A percentile compares a stretch with the other conserved stretches of the same genome.
phyloP scores from a whole-genome alignment of 805 yeast species.

The Metschnikowia shivogae region DNA sequence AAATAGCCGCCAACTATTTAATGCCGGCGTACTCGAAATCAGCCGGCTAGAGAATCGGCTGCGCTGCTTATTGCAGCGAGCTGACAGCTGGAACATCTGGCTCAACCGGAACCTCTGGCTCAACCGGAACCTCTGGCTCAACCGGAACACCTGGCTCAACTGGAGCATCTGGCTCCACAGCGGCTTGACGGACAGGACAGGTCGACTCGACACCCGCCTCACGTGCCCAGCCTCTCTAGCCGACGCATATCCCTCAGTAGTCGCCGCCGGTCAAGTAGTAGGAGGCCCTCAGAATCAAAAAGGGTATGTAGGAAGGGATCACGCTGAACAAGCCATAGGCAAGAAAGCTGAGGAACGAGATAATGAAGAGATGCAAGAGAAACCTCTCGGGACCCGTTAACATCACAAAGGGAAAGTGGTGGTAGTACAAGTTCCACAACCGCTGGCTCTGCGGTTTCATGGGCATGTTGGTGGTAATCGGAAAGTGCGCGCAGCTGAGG shows the following conservation, averaged over 20 bases:
- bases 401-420: slow-evolving; percentile 47
- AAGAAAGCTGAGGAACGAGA: slow-evolving; percentile 15
- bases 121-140: too few species aligned
- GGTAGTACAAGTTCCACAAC: slow-evolving; percentile 31
- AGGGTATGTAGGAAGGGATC: slow-evolving; percentile 26
- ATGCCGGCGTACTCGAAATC: too few species aligned
- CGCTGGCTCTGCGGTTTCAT: slow-evolving; percentile 6
- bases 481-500: too few species aligned
- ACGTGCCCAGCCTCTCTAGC: too few species aligned
- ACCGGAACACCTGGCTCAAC: too few species aligned
- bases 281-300: slow-evolving; percentile 28
- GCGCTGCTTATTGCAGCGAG: neutral
- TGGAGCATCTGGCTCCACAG: neutral
- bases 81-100: too few species aligned
- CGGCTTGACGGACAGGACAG: neutral
- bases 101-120: too few species aligned
- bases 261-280: slow-evolving; percentile 34
- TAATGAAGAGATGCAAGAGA: slow-evolving; percentile 18
- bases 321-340: slow-evolving; percentile 17
- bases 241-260: slow-evolving; percentile 1
- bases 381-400: slow-evolving; percentile 42
- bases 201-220: too few species aligned
- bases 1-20: too few species aligned
- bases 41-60: too few species aligned
- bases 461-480: neutral